Conservation (phyloP, 2,329 filamentous ascomycete species). For the Xylaria hypoxylon region DNA sequence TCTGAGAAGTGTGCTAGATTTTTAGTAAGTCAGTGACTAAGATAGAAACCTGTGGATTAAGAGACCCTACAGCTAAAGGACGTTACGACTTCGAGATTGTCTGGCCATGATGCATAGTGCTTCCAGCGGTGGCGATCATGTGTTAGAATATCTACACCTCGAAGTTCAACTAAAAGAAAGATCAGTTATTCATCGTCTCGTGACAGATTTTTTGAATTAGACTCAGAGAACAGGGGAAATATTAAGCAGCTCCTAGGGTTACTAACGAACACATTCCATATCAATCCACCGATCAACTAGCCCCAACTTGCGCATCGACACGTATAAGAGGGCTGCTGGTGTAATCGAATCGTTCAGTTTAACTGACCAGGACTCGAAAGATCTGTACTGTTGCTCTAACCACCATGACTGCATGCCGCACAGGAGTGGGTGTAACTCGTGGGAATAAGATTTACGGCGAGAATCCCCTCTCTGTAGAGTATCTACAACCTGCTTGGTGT, state of each 20-base stretch:
- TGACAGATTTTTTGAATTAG: background rate
- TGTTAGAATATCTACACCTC: background rate
- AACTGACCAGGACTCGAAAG: background rate
- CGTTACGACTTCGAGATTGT: background rate
- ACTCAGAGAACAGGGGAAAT: background rate
- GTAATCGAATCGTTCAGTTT: slow-evolving; percentile 17
- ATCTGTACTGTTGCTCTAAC: slow-evolving; percentile 11
- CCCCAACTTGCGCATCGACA: background rate
- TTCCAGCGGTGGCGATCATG: background rate
- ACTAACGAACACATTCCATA: slow-evolving; percentile 34
- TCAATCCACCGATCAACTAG: slow-evolving; percentile 12
- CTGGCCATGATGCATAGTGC: background rate
- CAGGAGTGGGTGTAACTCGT: background rate
- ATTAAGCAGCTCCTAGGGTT: background rate
- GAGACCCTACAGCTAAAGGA: slow-evolving; percentile 9
- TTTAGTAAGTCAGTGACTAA: background rate
- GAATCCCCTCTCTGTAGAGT: too few relatives aligned
- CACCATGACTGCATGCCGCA: slow-evolving; percentile 33
- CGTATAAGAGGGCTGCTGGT: slow-evolving; percentile 30
- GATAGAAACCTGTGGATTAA: background rate
- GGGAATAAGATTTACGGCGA: background rate
- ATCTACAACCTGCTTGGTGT: background rate
- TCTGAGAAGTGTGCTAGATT: slow-evolving; percentile 4
- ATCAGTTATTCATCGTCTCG: background rate
- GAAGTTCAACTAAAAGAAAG: slow-evolving; percentile 6